Base-by-base conservation (phyloP, 768 basidiomycete species). In the Leccinum barrowsii region DNA sequence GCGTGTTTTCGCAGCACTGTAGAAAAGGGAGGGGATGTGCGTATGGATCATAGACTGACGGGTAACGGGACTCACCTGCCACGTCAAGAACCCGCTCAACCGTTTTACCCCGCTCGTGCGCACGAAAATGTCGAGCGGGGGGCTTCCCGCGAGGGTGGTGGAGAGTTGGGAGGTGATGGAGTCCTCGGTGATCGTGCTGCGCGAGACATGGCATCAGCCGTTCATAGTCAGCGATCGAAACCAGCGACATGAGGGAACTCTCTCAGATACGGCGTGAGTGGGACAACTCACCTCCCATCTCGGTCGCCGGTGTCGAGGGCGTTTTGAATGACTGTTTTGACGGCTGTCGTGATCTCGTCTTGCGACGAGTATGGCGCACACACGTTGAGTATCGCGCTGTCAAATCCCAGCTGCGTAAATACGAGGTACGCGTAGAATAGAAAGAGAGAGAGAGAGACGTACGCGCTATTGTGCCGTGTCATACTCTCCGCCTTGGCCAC, bases 281-380 rank as follows among this genome's bases (percentile, higher is more conserved):
- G 1, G 10, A 28, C 34, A 13, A 44, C 64, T 40, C 54, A 68
- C 63, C 61, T 72, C 60, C 69, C 63, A 64, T 74, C 69, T n/a
- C 64, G 42, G 28, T 67, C 64, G 5, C 71, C 72, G 7, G 65
- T 54, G 54, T 74, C 66, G n/a, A 78, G 59, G 19, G 73, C 73
- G 6, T 75, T 57, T 37, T 68, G 65, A 48, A 78, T 69, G 6
- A 67, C 70, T 6, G 55, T 59, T 56, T 72, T 55, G 12, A 98
- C 82, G 0, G 96, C 91, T 0, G 84, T 83, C 2, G 90, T 82
- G 12, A 98, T 94, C 72, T 99, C 97, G 67, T 99, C 92, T 28
- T 89, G 82, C 2, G 94, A 89, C 5, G 93, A 81, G 67, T 98
- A 99, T 0, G 96, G 88, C 80, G 94, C 92, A 74, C 91, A 93